Evolutionary conservation across 2,329 filamentous ascomycete genomes (phyloP).

Genomic region (Fusarium ambrosium): DNA sequence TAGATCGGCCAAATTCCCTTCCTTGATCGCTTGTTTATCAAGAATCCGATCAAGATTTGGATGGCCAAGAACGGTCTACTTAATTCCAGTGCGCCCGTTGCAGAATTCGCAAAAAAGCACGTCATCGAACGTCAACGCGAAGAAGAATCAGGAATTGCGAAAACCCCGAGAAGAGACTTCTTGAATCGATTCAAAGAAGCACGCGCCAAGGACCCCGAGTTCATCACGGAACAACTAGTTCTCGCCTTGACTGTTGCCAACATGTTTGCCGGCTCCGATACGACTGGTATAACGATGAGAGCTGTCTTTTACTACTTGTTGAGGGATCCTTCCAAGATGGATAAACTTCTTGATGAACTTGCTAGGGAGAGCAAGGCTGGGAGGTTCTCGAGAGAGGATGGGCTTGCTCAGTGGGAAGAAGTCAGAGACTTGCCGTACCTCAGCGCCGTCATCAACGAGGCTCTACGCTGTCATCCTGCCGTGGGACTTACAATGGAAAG

Average conservation of each 20-base stretch:
- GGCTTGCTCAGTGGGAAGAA: slow-evolving; percentile 77
- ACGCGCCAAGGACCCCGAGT: slow-evolving; percentile 73
- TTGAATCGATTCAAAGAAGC: slow-evolving; percentile 79
- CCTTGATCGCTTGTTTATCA: slow-evolving; percentile 76
- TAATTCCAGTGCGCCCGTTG: slow-evolving; percentile 78
- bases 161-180: slow-evolving; percentile 62
- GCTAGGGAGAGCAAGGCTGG: slow-evolving; percentile 68
- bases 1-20: slow-evolving; percentile 80
- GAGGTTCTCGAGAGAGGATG: slow-evolving; percentile 62
- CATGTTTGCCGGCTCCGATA: slow-evolving; percentile 81
- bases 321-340: slow-evolving; percentile 67
- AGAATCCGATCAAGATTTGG: slow-evolving; percentile 79
- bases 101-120: slow-evolving; percentile 75
- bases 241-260: slow-evolving; percentile 72
- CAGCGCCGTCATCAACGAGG: slow-evolving; percentile 83
- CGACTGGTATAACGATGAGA: slow-evolving; percentile 79
- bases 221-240: slow-evolving; percentile 78
- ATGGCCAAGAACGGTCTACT: slow-evolving; percentile 74
- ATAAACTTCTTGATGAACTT: slow-evolving; percentile 70
- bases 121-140: slow-evolving; percentile 71
- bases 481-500: slow-evolving; percentile 79
- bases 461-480: slow-evolving; percentile 80
- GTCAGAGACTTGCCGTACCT: slow-evolving; percentile 79
- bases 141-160: slow-evolving; percentile 54
- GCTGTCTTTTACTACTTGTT: slow-evolving; percentile 81